Evolutionary conservation across 306 rosid genomes (phyloP).

Genomic region (Neltuma alba): DNA sequence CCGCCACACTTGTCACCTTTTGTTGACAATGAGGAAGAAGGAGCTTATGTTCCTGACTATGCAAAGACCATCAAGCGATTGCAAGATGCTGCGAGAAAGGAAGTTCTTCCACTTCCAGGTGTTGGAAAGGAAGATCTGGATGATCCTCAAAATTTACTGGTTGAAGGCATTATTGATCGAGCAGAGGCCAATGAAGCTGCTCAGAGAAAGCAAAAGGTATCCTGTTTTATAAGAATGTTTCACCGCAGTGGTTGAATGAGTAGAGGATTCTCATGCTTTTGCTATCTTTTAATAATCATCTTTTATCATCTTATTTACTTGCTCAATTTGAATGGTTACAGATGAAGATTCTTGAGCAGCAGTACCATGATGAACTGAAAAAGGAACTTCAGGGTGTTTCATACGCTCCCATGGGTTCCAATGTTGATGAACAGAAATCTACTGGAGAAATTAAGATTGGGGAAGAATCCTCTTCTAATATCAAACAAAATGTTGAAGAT

Average conservation of each 20-base stretch:
- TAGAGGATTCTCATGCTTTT: background rate
- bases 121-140: constrained; percentile 70
- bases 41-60: constrained; percentile 89
- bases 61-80: constrained; percentile 76
- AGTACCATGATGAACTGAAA: constrained; percentile 78
- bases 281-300: background rate
- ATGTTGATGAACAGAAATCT: constrained; percentile 44
- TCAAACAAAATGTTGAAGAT: constrained; percentile 44
- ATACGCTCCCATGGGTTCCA: constrained; percentile 42
- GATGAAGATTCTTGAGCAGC: constrained; percentile 73
- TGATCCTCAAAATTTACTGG: constrained; percentile 77
- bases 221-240: background rate
- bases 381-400: constrained; percentile 65
- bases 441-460: constrained; percentile 35
- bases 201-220: constrained; percentile 71
- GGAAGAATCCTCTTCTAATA: constrained; percentile 50
- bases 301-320: background rate
- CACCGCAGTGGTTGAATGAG: background rate
- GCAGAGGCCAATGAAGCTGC: constrained; percentile 88
- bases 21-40: constrained; percentile 79
- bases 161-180: constrained; percentile 73
- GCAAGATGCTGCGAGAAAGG: constrained; percentile 71
- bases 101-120: constrained; percentile 84
- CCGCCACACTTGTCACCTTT: constrained; percentile 97
- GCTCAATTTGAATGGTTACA: constrained; percentile 46